Conservation (phyloP, 257 asterid species). For the Asclepias syriaca region DNA sequence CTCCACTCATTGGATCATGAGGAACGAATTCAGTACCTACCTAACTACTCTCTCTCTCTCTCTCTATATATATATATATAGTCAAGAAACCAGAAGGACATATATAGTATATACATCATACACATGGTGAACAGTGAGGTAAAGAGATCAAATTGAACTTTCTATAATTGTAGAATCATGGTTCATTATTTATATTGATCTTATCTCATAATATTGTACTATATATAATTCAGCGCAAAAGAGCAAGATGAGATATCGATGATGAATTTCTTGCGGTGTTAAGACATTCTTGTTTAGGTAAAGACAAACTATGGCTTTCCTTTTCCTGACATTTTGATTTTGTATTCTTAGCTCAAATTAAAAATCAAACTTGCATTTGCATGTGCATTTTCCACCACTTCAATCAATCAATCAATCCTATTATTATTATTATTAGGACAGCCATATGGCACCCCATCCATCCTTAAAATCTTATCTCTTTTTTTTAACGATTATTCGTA, state of each 20-base stretch:
- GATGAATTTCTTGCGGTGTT: not conserved
- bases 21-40: no score
- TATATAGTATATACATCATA: no score
- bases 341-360: not conserved
- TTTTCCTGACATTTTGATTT: not conserved
- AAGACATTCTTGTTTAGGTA: constrained; percentile 5
- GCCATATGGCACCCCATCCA: not conserved
- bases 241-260: no score
- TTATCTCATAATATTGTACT: not conserved
- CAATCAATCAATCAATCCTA: not conserved
- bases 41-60: no score
- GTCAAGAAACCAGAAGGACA: no score
- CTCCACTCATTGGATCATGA: no score
- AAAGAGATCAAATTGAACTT: no score
- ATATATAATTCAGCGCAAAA: no score
- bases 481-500: not conserved
- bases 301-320: not conserved
- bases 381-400: not conserved
- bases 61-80: no score
- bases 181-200: not conserved
- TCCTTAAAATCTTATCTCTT: not conserved
- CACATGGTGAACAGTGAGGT: no score
- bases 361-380: not conserved
- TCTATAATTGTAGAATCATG: not conserved
- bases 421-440: not conserved